Percentiles rank a stretch among this genome's conserved stretches.
These are phyloP conservation scores for Podila epicladia DNA, from an alignment of 192 early-diverging fungal genomes.

Conservation along the genomic window DNA sequence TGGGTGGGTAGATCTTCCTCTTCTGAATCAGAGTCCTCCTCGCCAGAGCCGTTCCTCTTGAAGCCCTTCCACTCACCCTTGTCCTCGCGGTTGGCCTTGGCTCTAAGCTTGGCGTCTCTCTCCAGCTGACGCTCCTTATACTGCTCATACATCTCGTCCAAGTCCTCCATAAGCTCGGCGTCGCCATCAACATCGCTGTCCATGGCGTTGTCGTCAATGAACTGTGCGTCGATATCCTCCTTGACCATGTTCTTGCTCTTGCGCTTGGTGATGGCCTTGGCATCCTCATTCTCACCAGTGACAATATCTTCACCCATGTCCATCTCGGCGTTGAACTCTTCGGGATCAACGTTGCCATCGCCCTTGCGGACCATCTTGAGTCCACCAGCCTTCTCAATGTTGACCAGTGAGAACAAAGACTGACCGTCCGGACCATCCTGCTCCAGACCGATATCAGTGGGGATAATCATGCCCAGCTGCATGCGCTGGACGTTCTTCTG, in stretches of 20 bases:
- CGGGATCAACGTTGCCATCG: constrained; percentile 58
- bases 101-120: constrained; percentile 78
- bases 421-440: constrained; percentile 62
- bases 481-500: constrained; percentile 76
- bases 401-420: constrained; percentile 65
- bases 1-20: constrained; percentile 18
- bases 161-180: constrained; percentile 70
- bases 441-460: constrained; percentile 80
- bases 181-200: constrained; percentile 47
- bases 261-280: constrained; percentile 58
- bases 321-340: constrained; percentile 49
- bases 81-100: constrained; percentile 73
- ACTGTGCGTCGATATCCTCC: constrained; percentile 49
- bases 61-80: constrained; percentile 77
- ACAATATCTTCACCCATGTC: constrained; percentile 59
- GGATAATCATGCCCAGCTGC: constrained; percentile 84
- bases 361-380: constrained; percentile 63
- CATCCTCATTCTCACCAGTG: constrained; percentile 44
- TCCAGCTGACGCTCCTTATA: constrained; percentile 78
- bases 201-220: constrained; percentile 33
- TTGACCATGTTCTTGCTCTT: constrained; percentile 57
- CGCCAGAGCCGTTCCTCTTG: constrained; percentile 57
- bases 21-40: constrained; percentile 51
- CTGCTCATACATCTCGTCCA: constrained; percentile 75
- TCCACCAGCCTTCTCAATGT: constrained; percentile 60